These are phyloP conservation scores for Kodamaea derodonti DNA, from an alignment of 1,139 yeast genomes.

Conservation along the genomic window DNA sequence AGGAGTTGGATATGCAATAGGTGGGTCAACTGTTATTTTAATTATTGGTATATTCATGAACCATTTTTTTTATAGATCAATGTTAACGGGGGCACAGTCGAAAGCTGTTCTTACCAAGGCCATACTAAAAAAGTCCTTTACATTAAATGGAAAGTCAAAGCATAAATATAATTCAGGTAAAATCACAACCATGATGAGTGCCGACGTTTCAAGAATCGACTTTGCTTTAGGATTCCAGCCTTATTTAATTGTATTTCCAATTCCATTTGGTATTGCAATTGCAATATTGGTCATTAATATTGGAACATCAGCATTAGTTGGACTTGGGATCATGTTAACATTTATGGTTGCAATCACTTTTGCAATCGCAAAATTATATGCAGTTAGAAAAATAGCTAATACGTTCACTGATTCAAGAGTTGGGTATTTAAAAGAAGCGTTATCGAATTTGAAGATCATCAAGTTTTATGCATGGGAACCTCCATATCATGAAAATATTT, in stretches of 20 bases:
- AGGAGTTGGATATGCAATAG: conserved; percentile 33
- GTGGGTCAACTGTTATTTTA: conserved; percentile 21
- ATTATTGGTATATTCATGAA: conserved; percentile 48
- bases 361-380: conserved; percentile 36
- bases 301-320: conserved; percentile 72
- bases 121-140: conserved; percentile 29
- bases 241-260: conserved; percentile 57
- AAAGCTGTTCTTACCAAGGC: conserved; percentile 35
- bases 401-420: conserved; percentile 58
- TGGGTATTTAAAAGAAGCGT: conserved; percentile 57
- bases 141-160: conserved; percentile 23
- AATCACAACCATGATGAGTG: conserved; percentile 56
- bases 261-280: conserved; percentile 56
- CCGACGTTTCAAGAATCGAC: conserved; percentile 78
- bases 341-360: conserved; percentile 38
- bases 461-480: conserved; percentile 70
- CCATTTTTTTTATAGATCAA: conserved; percentile 59
- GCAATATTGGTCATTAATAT: conserved; percentile 65
- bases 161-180: conserved; percentile 29
- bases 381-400: conserved; percentile 40
- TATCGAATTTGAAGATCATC: conserved; percentile 62
- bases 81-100: conserved; percentile 39
- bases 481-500: conserved; percentile 46
- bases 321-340: conserved; percentile 38
- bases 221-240: conserved; percentile 72